Conservation (phyloP, 768 basidiomycete genomes). For the Russula earlei region DNA sequence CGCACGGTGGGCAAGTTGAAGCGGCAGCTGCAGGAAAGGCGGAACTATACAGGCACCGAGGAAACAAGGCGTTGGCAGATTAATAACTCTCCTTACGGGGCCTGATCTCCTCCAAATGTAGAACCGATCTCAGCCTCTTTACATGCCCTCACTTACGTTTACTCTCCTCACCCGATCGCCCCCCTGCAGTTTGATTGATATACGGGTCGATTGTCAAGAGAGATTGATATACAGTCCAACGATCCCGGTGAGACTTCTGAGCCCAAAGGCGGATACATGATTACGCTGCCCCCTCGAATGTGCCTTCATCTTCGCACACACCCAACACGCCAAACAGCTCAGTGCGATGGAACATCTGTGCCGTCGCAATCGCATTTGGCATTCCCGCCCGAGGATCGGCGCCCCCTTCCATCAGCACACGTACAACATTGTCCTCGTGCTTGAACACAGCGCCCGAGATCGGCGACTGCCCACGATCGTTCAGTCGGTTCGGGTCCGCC, state of each 20-base stretch:
- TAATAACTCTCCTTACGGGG: not conserved
- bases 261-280: conserved; percentile 12
- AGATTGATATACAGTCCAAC: no score
- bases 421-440: conserved; percentile 52
- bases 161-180: not conserved
- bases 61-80: not conserved
- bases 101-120: no score
- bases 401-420: conserved; percentile 36
- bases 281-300: conserved; percentile 22
- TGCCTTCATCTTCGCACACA: conserved; percentile 43
- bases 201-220: not conserved
- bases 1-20: not conserved
- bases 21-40: not conserved
- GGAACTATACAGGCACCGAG: not conserved
- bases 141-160: not conserved
- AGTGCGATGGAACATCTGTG: conserved; percentile 54
- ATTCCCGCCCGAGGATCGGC: conserved; percentile 59
- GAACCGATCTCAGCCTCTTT: not conserved
- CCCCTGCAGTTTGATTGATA: not conserved
- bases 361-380: conserved; percentile 61
- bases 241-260: not conserved
- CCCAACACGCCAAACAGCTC: conserved; percentile 50
- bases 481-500: conserved; percentile 59
- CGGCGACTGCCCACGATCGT: conserved; percentile 64
- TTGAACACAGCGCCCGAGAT: conserved; percentile 77